A percentile compares a stretch with the other conserved stretches of the same genome.
phyloP scores from a whole-genome alignment of 768 basidiomycete species.

The Sutorius australiensis region DNA sequence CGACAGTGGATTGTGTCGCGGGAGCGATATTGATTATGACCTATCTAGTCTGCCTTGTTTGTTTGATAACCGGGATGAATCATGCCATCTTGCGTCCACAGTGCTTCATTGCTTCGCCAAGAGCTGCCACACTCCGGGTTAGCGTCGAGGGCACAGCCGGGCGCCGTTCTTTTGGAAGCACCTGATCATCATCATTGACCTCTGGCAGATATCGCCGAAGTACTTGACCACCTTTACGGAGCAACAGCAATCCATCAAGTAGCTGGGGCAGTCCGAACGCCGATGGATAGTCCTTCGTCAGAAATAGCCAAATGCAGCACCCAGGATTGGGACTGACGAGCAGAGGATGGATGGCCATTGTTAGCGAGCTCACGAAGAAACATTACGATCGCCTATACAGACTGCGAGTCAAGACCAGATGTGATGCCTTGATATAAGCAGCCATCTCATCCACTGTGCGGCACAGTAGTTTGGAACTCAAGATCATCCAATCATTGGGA shows the following conservation, averaged over 20 bases:
- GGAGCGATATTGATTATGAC: constrained; percentile 4
- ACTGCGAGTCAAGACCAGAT: constrained; percentile 51
- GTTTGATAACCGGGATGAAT: background rate
- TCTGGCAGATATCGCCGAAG: constrained; percentile 45
- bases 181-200: constrained; percentile 17
- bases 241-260: constrained; percentile 50
- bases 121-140: constrained; percentile 18
- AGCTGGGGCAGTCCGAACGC: constrained; percentile 47
- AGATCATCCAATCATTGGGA: too few species aligned
- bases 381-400: constrained; percentile 45
- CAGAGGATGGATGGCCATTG: constrained; percentile 55
- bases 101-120: constrained; percentile 3
- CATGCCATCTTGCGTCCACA: background rate
- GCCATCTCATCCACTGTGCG: too few species aligned
- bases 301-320: too few species aligned
- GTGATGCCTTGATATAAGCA: too few species aligned
- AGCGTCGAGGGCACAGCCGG: constrained; percentile 13
- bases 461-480: too few species aligned
- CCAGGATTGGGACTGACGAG: constrained; percentile 33
- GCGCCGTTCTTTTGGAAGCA: constrained; percentile 28
- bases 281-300: constrained; percentile 9
- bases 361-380: constrained; percentile 52
- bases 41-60: background rate
- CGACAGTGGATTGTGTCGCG: constrained; percentile 35
- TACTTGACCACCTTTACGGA: constrained; percentile 59